phyloP scores from a whole-genome alignment of 768 basidiomycete genomes.

The Tylopilus cervinicoccineus region DNA sequence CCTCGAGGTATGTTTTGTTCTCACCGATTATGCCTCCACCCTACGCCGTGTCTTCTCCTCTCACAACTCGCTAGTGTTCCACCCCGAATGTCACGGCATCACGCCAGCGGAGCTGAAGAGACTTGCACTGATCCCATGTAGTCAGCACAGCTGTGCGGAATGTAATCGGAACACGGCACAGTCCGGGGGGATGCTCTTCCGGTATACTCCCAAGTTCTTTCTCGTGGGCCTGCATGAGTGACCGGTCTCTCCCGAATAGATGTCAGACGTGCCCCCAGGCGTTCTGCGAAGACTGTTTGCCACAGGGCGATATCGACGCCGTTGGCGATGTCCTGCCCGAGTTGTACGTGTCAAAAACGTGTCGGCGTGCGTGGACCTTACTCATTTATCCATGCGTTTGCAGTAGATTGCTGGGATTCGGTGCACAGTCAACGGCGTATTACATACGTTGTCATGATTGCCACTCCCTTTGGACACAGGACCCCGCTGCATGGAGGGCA shows the following conservation, averaged over 20 bases:
- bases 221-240: constrained; percentile 1
- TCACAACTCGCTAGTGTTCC: constrained; percentile 42
- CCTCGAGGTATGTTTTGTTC: constrained; percentile 44
- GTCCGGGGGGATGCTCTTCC: constrained; percentile 55
- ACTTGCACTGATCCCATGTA: constrained; percentile 33
- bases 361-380: background rate
- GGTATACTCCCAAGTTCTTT: constrained; percentile 30
- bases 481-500: constrained; percentile 36
- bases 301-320: constrained; percentile 44
- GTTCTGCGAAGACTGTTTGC: constrained; percentile 61
- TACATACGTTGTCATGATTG: constrained; percentile 53
- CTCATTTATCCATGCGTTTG: constrained; percentile 11
- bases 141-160: constrained; percentile 46
- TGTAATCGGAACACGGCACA: constrained; percentile 44
- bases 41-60: background rate
- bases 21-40: too few species aligned
- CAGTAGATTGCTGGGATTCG: constrained; percentile 42
- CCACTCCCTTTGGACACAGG: constrained; percentile 32
- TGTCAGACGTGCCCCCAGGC: constrained; percentile 58
- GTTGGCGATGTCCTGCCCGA: constrained; percentile 56
- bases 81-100: constrained; percentile 45
- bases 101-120: constrained; percentile 27
- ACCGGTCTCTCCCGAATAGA: constrained; percentile 25
- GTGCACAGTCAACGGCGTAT: constrained; percentile 35
- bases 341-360: constrained; percentile 39